A percentile compares a stretch with the other conserved stretches of the same genome.
These are phyloP conservation scores for Gossypium rotundifolium DNA, from an alignment of 345 rosid species.

Conservation along the genomic window DNA sequence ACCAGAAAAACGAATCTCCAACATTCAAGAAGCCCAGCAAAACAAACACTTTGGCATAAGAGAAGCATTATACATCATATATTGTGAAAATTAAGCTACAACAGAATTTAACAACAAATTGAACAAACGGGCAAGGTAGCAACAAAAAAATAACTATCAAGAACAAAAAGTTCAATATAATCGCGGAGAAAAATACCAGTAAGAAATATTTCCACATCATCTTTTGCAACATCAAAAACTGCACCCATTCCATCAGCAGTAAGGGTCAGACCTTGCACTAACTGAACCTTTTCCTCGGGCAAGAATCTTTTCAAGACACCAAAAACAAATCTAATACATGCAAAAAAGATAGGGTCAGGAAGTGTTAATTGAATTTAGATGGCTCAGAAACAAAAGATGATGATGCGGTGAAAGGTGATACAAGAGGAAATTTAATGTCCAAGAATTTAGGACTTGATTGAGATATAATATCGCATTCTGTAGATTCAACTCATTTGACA, in stretches of 20 bases:
- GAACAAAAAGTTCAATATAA: background rate
- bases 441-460: background rate
- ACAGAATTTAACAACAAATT: too few relatives aligned
- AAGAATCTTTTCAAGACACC: constrained; percentile 67
- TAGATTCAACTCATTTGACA: background rate
- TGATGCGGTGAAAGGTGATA: background rate
- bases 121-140: background rate
- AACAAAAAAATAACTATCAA: background rate
- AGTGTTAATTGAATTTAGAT: background rate
- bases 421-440: background rate
- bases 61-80: background rate
- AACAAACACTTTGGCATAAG: background rate
- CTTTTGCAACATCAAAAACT: constrained; percentile 69
- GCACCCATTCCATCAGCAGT: constrained; percentile 79
- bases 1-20: background rate
- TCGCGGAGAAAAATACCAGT: constrained; percentile 30
- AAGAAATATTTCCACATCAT: constrained; percentile 58
- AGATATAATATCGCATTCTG: background rate
- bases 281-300: constrained; percentile 92
- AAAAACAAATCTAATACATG: constrained; percentile 47
- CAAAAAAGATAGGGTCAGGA: background rate
- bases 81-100: background rate
- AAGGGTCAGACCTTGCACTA: constrained; percentile 63
- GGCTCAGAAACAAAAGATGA: background rate
- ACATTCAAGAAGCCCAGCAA: background rate